Conservation (phyloP, 306 rosid species). For the Coriaria nepalensis region DNA sequence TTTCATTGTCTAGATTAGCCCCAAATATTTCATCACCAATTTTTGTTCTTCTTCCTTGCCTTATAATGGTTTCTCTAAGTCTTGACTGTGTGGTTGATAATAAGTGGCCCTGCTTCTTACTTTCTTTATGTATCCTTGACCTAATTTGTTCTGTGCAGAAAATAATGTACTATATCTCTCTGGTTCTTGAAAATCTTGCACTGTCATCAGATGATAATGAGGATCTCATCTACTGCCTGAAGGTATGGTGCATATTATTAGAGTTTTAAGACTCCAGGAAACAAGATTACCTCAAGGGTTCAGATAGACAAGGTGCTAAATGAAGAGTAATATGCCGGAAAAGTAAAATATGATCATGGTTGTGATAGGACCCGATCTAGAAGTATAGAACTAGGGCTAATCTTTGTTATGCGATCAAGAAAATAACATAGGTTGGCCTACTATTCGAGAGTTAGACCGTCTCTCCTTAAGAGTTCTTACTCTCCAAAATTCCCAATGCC, state of each 20-base stretch:
- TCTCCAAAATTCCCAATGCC: too few species aligned
- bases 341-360: constrained; percentile 5
- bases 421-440: too few species aligned
- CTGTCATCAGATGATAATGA: constrained; percentile 75
- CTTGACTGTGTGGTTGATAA: not conserved
- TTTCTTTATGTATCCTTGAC: constrained; percentile 17
- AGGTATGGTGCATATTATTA: constrained; percentile 32
- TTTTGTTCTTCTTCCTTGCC: not conserved
- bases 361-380: too few species aligned
- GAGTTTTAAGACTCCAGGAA: not conserved
- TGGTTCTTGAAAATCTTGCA: constrained; percentile 84
- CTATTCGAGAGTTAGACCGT: too few species aligned
- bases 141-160: constrained; percentile 52
- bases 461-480: too few species aligned
- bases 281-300: too few species aligned
- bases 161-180: constrained; percentile 58
- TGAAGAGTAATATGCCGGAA: constrained; percentile 8
- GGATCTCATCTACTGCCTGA: constrained; percentile 78
- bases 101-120: not conserved
- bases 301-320: constrained; percentile 4
- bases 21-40: not conserved
- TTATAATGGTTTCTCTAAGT: not conserved
- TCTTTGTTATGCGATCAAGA: too few species aligned
- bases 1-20: constrained; percentile 11
- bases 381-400: too few species aligned